Evolutionary conservation across 2,329 filamentous ascomycete genomes (phyloP).

Genomic region (Aspergillus amoenus): DNA sequence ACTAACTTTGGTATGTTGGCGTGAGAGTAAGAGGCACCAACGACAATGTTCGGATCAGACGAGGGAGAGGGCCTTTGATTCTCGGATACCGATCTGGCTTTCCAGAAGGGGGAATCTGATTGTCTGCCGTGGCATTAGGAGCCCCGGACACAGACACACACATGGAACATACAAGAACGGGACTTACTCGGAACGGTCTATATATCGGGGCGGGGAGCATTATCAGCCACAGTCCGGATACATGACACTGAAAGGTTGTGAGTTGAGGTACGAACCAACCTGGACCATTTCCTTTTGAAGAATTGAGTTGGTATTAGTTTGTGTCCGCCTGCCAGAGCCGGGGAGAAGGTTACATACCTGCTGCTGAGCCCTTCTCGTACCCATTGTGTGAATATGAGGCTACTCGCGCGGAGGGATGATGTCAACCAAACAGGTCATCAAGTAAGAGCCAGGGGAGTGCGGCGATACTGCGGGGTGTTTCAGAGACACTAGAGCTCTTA

Average conservation of each 20-base stretch:
- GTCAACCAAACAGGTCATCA: conserved; percentile 18
- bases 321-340: background rate
- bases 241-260: conserved; percentile 18
- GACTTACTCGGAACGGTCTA: conserved; percentile 43
- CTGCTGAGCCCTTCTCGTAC: conserved; percentile 60
- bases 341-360: conserved; percentile 57
- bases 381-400: conserved; percentile 27
- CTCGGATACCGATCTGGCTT: conserved; percentile 54
- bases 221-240: conserved; percentile 22
- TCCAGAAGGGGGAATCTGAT: conserved; percentile 88
- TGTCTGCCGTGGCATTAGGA: conserved; percentile 50
- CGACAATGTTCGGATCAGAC: conserved; percentile 70
- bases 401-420: conserved; percentile 12
- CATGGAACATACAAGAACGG: background rate
- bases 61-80: conserved; percentile 56
- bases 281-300: conserved; percentile 88
- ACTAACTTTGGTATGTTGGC: conserved; percentile 84
- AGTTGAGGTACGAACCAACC: conserved; percentile 73
- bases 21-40: conserved; percentile 94
- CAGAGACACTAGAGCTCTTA: conserved; percentile 1
- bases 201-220: conserved; percentile 19
- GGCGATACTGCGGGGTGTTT: conserved; percentile 15
- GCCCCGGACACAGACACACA: background rate
- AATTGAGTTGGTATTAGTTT: background rate
- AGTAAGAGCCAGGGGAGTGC: background rate